These are phyloP conservation scores for Pleurotus pulmonarius DNA, from an alignment of 768 basidiomycete species.

Conservation along the genomic window DNA sequence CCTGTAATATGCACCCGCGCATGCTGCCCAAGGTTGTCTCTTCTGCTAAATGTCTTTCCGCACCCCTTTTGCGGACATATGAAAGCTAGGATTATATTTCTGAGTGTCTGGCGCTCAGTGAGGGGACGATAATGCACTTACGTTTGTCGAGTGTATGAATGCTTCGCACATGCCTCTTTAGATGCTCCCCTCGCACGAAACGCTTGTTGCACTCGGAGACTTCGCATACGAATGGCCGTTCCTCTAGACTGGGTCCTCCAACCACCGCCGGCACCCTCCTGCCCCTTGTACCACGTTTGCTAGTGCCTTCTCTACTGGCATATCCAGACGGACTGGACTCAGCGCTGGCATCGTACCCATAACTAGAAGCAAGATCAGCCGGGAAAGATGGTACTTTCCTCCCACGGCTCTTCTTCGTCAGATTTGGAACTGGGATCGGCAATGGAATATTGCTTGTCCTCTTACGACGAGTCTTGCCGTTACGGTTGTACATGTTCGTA, in stretches of 20 bases:
- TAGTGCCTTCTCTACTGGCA: conserved; percentile 1
- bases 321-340: neutral
- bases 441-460: conserved; percentile 22
- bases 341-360: neutral
- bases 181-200: conserved; percentile 75
- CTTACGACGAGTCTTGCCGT: neutral
- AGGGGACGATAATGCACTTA: conserved; percentile 32
- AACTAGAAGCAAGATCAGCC: conserved; percentile 5
- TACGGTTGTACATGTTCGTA: neutral
- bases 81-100: conserved; percentile 35
- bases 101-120: neutral
- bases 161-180: conserved; percentile 76
- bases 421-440: conserved; percentile 55
- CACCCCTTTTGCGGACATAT: conserved; percentile 63
- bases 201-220: conserved; percentile 75
- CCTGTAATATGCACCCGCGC: conserved; percentile 47
- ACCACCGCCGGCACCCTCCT: neutral
- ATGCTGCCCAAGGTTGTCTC: conserved; percentile 79
- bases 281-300: neutral
- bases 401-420: conserved; percentile 62
- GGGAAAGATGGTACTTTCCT: conserved; percentile 47
- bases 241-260: conserved; percentile 11
- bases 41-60: conserved; percentile 66
- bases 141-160: conserved; percentile 86
- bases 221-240: conserved; percentile 59